phyloP scores from a whole-genome alignment of 2,329 filamentous ascomycete genomes.

The Fusarium cyanostomum region DNA sequence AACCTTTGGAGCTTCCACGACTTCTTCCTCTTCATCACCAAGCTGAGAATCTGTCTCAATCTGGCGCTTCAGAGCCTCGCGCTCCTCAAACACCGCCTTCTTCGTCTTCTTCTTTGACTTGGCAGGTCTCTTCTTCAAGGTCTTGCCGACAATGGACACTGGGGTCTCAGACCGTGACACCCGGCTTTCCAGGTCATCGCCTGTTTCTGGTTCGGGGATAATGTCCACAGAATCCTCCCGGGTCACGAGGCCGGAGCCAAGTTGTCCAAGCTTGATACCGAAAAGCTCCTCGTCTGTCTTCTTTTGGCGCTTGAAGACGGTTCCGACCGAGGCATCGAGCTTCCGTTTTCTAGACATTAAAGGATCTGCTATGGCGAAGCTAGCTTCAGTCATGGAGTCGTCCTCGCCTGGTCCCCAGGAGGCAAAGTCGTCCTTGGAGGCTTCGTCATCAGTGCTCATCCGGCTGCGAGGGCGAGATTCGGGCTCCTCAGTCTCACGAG shows the following conservation, averaged over 20 bases:
- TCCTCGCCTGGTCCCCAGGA: constrained; percentile 64
- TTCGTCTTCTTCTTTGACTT: constrained; percentile 80
- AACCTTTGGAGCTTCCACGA: constrained; percentile 22
- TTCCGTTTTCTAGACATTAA: constrained; percentile 75
- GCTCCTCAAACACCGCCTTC: constrained; percentile 78
- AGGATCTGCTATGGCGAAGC: constrained; percentile 70
- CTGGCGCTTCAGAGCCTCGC: constrained; percentile 67
- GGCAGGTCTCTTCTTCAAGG: constrained; percentile 63
- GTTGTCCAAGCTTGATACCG: constrained; percentile 65
- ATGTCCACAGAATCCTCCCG: constrained; percentile 61
- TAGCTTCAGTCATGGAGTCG: constrained; percentile 76
- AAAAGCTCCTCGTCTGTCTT: constrained; percentile 83
- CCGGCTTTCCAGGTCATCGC: constrained; percentile 54
- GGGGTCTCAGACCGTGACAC: constrained; percentile 60
- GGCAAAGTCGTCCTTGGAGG: constrained; percentile 59
- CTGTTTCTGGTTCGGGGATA: constrained; percentile 56
- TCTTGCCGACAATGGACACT: constrained; percentile 52
- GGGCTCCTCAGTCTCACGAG: constrained; percentile 83
- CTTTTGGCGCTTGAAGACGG: constrained; percentile 81
- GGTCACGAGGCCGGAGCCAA: constrained; percentile 60
- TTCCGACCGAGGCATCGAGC: constrained; percentile 71
- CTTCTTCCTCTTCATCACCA: constrained; percentile 55
- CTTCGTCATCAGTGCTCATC: constrained; percentile 69
- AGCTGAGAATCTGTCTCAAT: constrained; percentile 57
- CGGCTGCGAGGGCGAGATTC: constrained; percentile 85